A percentile compares a stretch with the other conserved stretches of the same genome.
phyloP scores from a whole-genome alignment of 164 flowering plant genomes.

The Piper betle region DNA sequence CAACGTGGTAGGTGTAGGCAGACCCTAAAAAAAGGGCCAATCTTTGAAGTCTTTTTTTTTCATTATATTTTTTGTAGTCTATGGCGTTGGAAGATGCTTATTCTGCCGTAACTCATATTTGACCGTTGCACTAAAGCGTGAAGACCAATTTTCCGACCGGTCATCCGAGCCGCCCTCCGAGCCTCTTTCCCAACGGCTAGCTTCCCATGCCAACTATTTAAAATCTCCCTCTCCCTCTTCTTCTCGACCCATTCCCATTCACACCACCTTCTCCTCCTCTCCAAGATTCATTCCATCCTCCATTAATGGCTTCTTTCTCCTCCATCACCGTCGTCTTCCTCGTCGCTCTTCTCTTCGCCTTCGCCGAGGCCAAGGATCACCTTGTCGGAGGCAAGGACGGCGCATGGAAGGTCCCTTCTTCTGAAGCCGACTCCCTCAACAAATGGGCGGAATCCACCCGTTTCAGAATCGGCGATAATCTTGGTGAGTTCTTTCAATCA shows the following conservation, averaged over 20 bases:
- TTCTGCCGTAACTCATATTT: no score
- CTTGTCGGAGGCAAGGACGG: conserved; percentile 33
- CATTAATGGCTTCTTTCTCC: no score
- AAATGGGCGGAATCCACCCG: conserved; percentile 36
- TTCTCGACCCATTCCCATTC: background rate
- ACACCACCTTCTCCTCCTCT: no score
- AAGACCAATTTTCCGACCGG: background rate
- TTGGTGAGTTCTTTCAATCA: conserved; percentile 17
- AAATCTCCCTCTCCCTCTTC: background rate
- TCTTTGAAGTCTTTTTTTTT: no score
- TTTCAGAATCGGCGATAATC: conserved; percentile 37
- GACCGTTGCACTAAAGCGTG: no score
- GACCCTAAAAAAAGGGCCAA: no score
- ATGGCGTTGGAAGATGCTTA: no score
- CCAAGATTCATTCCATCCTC: no score
- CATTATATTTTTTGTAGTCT: no score
- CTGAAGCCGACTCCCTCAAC: conserved; percentile 29
- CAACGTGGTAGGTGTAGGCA: no score
- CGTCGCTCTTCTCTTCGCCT: conserved; percentile 15
- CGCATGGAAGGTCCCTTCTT: conserved; percentile 42
- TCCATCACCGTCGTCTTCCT: background rate
- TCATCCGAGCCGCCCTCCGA: conserved; percentile 1
- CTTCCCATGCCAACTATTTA: background rate
- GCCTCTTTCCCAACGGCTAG: conserved; percentile 7
- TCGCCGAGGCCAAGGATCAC: conserved; percentile 22